Percentiles rank a stretch among this genome's conserved stretches.
phyloP scores from a whole-genome alignment of 2,329 filamentous ascomycete species.

The Colletotrichum tofieldiae region DNA sequence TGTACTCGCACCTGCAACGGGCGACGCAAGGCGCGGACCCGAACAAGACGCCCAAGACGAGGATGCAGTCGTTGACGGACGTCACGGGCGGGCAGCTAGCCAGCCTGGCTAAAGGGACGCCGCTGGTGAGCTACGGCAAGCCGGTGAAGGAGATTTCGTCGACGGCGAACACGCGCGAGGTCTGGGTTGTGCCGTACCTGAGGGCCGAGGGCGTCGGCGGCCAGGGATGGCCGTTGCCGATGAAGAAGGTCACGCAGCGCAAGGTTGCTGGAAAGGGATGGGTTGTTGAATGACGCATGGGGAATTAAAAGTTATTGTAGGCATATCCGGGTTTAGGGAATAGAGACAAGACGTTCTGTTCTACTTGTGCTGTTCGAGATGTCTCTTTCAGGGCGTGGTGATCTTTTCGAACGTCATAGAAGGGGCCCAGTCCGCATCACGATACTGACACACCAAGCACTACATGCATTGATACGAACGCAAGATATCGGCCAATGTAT shows the following conservation, averaged over 20 bases:
- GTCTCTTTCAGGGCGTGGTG: background rate
- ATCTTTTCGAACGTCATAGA: background rate
- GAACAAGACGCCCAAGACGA: constrained; percentile 77
- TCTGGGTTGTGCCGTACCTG: constrained; percentile 86
- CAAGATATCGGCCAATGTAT: background rate
- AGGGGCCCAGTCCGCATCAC: too few species aligned
- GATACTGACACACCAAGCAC: background rate
- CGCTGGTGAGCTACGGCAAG: constrained; percentile 88
- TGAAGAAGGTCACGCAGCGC: constrained; percentile 87
- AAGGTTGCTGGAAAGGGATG: constrained; percentile 82
- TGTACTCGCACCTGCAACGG: constrained; percentile 90
- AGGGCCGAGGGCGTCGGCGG: constrained; percentile 77
- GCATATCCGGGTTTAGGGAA: background rate
- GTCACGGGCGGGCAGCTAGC: constrained; percentile 83
- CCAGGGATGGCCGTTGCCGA: constrained; percentile 87
- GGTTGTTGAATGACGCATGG: constrained; percentile 70
- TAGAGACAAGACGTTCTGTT: background rate
- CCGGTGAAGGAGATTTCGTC: constrained; percentile 85
- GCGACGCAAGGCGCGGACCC: constrained; percentile 66
- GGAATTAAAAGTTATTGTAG: constrained; percentile 2
- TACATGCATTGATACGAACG: background rate
- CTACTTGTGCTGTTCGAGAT: background rate
- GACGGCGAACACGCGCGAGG: constrained; percentile 72
- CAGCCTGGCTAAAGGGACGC: constrained; percentile 86
- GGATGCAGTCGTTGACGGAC: constrained; percentile 91